Evolutionary conservation across 1,139 yeast species (phyloP).

Genomic region (Lodderomyces theae): DNA sequence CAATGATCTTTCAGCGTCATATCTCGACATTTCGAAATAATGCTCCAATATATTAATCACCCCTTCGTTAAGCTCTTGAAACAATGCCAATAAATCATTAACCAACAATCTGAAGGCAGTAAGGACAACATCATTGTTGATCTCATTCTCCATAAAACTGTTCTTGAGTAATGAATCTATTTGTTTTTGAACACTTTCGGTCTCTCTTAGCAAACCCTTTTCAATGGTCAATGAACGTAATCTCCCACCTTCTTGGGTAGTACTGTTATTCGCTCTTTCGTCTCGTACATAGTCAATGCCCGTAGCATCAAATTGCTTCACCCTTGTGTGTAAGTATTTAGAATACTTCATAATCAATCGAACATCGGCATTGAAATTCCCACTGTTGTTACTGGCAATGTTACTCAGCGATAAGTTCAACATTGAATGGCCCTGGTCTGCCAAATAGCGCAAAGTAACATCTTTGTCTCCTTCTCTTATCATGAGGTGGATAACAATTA

Average conservation of each 20-base stretch:
- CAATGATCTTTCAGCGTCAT: slow-evolving; percentile 84
- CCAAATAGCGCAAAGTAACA: slow-evolving; percentile 63
- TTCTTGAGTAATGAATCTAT: slow-evolving; percentile 74
- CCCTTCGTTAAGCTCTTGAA: slow-evolving; percentile 91
- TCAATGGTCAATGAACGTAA: slow-evolving; percentile 64
- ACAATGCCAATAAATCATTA: slow-evolving; percentile 77
- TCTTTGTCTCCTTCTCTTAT: slow-evolving; percentile 85
- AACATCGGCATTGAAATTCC: slow-evolving; percentile 49
- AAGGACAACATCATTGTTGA: slow-evolving; percentile 77
- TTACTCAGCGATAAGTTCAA: slow-evolving; percentile 46
- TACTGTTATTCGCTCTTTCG: slow-evolving; percentile 48
- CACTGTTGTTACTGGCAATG: slow-evolving; percentile 25
- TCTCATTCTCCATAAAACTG: slow-evolving; percentile 68
- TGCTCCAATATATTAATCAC: slow-evolving; percentile 90
- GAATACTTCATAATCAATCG: slow-evolving; percentile 66
- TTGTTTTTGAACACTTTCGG: slow-evolving; percentile 80
- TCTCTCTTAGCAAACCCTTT: slow-evolving; percentile 80
- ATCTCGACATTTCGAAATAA: slow-evolving; percentile 85
- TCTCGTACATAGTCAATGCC: slow-evolving; percentile 78
- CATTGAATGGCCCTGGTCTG: slow-evolving; percentile 49
- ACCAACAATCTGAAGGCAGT: slow-evolving; percentile 86
- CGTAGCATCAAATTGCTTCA: slow-evolving; percentile 63
- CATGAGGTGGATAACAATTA: slow-evolving; percentile 86
- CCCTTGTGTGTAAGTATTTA: slow-evolving; percentile 66
- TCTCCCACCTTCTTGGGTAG: slow-evolving; percentile 56